Percentiles rank a stretch among this genome's conserved stretches.
Evolutionary conservation across 2,329 filamentous ascomycete species (phyloP).

Genomic region (Monosporascus sp.): DNA sequence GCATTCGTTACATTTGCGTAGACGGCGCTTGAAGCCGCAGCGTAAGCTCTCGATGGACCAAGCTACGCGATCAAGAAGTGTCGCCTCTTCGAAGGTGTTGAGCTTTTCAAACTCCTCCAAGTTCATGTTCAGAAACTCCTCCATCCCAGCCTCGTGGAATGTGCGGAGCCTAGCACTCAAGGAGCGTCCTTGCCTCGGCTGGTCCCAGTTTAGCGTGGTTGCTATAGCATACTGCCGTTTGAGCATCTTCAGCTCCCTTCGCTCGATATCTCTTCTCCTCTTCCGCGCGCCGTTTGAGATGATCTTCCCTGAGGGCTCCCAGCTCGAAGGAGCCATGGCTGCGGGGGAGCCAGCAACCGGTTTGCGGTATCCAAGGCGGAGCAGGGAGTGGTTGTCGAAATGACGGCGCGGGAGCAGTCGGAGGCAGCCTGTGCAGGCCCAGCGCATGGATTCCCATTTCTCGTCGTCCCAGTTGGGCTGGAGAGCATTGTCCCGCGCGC

Average conservation of each 20-base stretch:
- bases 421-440: constrained; percentile 8
- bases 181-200: not conserved
- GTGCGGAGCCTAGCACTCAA: not conserved
- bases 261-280: not conserved
- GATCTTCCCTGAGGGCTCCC: not conserved
- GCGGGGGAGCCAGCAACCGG: constrained; percentile 1
- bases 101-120: constrained; percentile 1
- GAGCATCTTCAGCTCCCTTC: not conserved
- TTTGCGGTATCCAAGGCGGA: constrained; percentile 9
- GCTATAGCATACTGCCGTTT: not conserved
- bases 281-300: not conserved
- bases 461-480: constrained; percentile 4
- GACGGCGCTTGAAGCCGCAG: constrained; percentile 4
- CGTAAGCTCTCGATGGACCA: not conserved
- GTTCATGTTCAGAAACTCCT: not conserved
- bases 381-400: constrained; percentile 11
- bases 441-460: constrained; percentile 4
- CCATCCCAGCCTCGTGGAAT: constrained; percentile 1
- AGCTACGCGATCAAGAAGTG: not conserved
- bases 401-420: constrained; percentile 5
- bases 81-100: not conserved
- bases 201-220: not conserved
- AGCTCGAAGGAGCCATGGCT: too few relatives aligned
- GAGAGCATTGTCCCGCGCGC: not conserved
- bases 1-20: constrained; percentile 10